A percentile compares a stretch with the other conserved stretches of the same genome.
These are phyloP conservation scores for Dictyostelium capitatum DNA, from an alignment of 78 protist species.

Conservation along the genomic window DNA sequence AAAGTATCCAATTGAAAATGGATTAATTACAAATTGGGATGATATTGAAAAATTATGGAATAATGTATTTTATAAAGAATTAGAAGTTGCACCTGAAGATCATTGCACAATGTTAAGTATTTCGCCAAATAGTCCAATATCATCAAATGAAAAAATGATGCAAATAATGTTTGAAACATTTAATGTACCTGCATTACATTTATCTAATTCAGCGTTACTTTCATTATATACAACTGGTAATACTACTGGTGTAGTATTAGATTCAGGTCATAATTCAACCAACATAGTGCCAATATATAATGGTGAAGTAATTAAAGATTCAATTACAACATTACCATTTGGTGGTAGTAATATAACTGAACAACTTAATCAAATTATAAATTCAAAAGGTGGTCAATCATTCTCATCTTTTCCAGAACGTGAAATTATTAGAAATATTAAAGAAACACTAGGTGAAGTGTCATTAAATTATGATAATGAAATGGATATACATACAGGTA, in stretches of 20 bases:
- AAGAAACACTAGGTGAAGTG: slow-evolving; percentile 80
- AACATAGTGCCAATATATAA: slow-evolving; percentile 92
- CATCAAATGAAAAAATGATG: neutral
- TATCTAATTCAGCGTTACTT: slow-evolving; percentile 71
- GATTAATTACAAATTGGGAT: slow-evolving; percentile 12
- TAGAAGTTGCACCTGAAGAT: neutral
- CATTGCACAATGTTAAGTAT: neutral
- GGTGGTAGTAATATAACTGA: slow-evolving; percentile 91
- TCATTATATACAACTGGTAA: slow-evolving; percentile 92
- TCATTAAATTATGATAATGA: neutral
- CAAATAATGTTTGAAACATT: neutral
- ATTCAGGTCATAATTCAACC: slow-evolving; percentile 89
- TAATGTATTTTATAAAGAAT: neutral
- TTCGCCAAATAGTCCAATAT: neutral
- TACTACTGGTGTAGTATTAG: slow-evolving; percentile 90
- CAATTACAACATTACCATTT: slow-evolving; percentile 54
- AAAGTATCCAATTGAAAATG: slow-evolving; percentile 74
- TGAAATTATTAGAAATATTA: slow-evolving; percentile 80
- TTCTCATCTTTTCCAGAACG: neutral
- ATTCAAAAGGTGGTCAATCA: neutral
- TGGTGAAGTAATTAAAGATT: slow-evolving; percentile 80
- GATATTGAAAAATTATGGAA: neutral
- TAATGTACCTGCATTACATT: slow-evolving; percentile 74
- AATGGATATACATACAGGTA: slow-evolving; percentile 22
- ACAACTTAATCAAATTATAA: slow-evolving; percentile 81